phyloP scores from a whole-genome alignment of 345 rosid species.

The Pistacia atlantica region DNA sequence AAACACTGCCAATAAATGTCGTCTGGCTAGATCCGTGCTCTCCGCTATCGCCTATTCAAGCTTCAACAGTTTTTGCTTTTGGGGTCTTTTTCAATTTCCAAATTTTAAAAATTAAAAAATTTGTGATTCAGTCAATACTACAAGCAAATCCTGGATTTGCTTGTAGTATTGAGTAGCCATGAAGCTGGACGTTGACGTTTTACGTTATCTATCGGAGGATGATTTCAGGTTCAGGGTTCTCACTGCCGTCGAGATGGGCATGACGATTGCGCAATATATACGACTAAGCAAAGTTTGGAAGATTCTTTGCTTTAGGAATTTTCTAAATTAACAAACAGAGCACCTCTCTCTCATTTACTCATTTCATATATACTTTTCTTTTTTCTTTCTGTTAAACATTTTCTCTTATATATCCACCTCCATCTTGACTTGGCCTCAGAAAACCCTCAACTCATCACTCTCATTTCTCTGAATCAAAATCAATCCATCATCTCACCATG shows the following conservation, averaged over 20 bases:
- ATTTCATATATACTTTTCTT: no score
- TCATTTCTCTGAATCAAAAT: not conserved
- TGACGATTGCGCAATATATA: conserved; percentile 37
- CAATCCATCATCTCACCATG: conserved; percentile 38
- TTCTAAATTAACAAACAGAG: conserved; percentile 25
- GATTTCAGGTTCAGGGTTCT: conserved; percentile 76
- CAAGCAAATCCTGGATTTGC: not conserved
- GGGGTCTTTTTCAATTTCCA: not conserved
- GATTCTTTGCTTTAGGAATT: conserved; percentile 3
- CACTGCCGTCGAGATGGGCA: conserved; percentile 94
- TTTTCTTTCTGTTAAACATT: not conserved
- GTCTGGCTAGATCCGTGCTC: no score
- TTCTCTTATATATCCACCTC: not conserved
- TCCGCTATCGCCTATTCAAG: no score
- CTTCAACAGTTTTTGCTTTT: not conserved
- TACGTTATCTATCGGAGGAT: conserved; percentile 81
- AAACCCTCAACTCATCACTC: conserved; percentile 7
- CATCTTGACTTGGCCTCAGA: conserved; percentile 7
- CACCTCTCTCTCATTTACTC: conserved; percentile 14
- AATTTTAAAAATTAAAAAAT: not conserved
- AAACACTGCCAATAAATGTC: no score
- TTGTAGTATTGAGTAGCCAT: conserved; percentile 25
- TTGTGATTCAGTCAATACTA: no score
- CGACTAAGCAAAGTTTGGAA: not conserved
- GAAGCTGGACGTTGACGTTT: conserved; percentile 82